These are phyloP conservation scores for Starmera caribaea DNA, from an alignment of 805 yeast species.

Conservation along the genomic window DNA sequence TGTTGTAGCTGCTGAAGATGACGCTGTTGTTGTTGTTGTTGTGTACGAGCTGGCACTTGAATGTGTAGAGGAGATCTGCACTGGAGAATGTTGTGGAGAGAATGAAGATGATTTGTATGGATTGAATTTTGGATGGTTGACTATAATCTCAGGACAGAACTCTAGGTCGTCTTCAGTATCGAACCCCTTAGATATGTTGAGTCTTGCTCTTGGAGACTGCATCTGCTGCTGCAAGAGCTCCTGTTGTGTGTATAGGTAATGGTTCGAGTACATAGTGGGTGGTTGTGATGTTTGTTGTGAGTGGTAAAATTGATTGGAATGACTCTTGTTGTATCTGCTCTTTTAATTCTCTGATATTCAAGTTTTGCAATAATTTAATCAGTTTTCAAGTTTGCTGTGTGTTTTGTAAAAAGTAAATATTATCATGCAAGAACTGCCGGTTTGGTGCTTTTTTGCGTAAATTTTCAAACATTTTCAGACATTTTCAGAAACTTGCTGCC, in stretches of 20 bases:
- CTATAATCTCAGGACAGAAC: conserved; percentile 48
- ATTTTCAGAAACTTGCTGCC: too few species aligned
- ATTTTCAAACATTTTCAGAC: too few species aligned
- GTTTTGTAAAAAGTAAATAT: too few species aligned
- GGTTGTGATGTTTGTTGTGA: conserved; percentile 4
- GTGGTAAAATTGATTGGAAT: too few species aligned
- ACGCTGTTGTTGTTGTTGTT: conserved; percentile 15
- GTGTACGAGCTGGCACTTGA: too few species aligned
- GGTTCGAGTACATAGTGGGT: conserved; percentile 1
- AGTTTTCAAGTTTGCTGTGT: too few species aligned
- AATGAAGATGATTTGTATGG: conserved; percentile 60
- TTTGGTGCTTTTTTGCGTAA: too few species aligned
- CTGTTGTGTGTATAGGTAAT: background rate
- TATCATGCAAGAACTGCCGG: too few species aligned
- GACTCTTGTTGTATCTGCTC: too few species aligned
- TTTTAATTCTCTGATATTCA: too few species aligned
- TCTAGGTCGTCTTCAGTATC: conserved; percentile 56
- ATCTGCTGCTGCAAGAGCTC: too few species aligned
- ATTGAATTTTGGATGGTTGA: conserved; percentile 41
- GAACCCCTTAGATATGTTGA: conserved; percentile 49
- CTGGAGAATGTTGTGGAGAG: conserved; percentile 39
- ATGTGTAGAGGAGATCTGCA: conserved; percentile 3
- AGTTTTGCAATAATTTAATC: too few species aligned
- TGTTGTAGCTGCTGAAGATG: conserved; percentile 14
- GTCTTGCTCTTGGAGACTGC: conserved; percentile 40